Percentiles rank a stretch among this genome's conserved stretches.
These are phyloP conservation scores for Salix suchowensis DNA, from an alignment of 345 rosid genomes.

Conservation along the genomic window DNA sequence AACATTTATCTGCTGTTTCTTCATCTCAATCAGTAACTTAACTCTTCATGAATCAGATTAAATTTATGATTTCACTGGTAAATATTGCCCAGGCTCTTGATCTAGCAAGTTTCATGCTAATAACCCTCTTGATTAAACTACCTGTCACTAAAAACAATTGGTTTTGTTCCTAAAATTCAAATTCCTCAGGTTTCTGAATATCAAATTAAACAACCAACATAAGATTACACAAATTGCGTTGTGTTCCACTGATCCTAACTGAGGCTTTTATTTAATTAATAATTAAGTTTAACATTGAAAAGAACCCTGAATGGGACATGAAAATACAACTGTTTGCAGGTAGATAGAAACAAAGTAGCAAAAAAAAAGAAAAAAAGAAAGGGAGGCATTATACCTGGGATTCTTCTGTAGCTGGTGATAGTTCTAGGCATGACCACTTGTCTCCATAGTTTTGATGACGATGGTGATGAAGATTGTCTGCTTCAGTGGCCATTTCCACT, in stretches of 20 bases:
- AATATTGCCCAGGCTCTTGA: neutral
- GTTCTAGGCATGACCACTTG: slow-evolving; percentile 2
- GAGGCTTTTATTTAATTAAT: neutral
- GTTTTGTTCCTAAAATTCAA: neutral
- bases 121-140: neutral
- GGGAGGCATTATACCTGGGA: neutral
- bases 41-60: neutral
- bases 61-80: neutral
- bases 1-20: neutral
- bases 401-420: neutral
- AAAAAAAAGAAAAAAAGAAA: neutral
- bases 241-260: neutral
- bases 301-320: neutral
- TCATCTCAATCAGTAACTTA: neutral
- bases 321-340: neutral
- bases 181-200: neutral
- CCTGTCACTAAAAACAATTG: neutral
- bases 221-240: neutral
- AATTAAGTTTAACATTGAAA: neutral
- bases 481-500: neutral
- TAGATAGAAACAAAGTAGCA: neutral
- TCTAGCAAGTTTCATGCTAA: neutral
- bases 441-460: neutral
- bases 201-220: neutral
- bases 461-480: neutral